Conservation (phyloP, 192 early-diverging fungal species). For the Chytriomyces sp. region DNA sequence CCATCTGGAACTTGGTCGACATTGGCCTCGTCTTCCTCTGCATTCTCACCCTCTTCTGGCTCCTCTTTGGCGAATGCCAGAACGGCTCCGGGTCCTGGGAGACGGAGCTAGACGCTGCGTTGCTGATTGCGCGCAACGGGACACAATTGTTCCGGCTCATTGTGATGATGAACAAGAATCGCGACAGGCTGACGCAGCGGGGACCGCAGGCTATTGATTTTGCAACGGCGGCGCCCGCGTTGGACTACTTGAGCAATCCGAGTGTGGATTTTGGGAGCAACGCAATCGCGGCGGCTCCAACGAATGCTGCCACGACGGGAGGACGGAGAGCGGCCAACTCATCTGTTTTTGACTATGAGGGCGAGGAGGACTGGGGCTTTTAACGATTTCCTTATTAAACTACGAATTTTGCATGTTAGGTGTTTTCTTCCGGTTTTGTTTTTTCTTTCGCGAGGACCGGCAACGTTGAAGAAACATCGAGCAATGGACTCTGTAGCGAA, state of each 20-base stretch:
- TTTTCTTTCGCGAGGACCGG: neutral
- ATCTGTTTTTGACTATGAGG: conserved; percentile 27
- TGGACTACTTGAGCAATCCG: conserved; percentile 14
- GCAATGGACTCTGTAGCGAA: neutral
- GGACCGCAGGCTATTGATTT: conserved; percentile 23
- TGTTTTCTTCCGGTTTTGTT: conserved; percentile 13
- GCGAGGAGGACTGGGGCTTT: conserved; percentile 24
- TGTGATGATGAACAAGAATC: conserved; percentile 26
- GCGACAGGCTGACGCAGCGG: neutral
- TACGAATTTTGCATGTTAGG: neutral
- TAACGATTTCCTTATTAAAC: too few relatives aligned
- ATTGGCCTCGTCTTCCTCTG: conserved; percentile 29
- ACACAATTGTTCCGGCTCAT: conserved; percentile 31
- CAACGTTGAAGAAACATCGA: neutral
- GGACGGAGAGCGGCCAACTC: neutral
- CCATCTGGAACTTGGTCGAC: conserved; percentile 33
- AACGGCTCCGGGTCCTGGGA: conserved; percentile 18
- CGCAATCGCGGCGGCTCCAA: neutral
- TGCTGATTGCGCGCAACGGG: conserved; percentile 30
- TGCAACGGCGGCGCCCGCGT: conserved; percentile 4
- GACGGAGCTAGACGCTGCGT: conserved; percentile 28
- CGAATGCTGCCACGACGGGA: neutral
- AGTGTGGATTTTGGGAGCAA: neutral
- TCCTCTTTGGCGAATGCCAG: conserved; percentile 30
- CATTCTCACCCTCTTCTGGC: conserved; percentile 29